Percentiles rank a stretch among this genome's conserved stretches.
phyloP scores from a whole-genome alignment of 202 grass and related monocot species.

The Schoenoplectus triqueter region DNA sequence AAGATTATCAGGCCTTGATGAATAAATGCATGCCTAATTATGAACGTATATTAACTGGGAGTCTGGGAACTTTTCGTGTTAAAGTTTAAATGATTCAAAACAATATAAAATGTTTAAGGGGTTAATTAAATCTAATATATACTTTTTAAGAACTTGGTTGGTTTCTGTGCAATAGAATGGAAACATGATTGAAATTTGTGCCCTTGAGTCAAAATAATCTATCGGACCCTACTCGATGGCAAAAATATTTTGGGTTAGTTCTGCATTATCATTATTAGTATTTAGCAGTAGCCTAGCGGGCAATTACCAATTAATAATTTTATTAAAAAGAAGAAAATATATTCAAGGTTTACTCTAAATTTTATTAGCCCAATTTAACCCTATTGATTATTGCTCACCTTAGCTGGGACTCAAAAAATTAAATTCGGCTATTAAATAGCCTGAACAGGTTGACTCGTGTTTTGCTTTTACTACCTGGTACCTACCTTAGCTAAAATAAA shows the following conservation, averaged over 20 bases:
- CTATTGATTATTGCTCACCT: conserved; percentile 34
- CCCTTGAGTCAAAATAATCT: too few species aligned
- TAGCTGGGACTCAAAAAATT: background rate
- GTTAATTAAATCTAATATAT: background rate
- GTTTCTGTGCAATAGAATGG: background rate
- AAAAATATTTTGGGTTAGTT: too few species aligned
- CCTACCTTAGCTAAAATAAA: background rate
- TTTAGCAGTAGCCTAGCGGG: too few species aligned
- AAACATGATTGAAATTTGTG: background rate
- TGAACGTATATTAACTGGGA: too few species aligned
- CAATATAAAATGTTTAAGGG: background rate
- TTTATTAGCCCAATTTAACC: background rate
- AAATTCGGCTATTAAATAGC: conserved; percentile 20
- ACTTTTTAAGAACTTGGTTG: background rate
- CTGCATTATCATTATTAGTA: too few species aligned
- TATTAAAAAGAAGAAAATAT: background rate
- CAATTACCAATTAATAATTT: too few species aligned
- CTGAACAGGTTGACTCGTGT: conserved; percentile 18
- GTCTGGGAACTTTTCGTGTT: background rate
- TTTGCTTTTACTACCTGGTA: background rate
- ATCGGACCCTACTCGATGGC: too few species aligned
- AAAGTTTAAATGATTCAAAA: background rate
- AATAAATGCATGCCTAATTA: background rate
- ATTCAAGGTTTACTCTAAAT: background rate
- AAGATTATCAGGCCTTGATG: background rate